Base-by-base conservation (phyloP, 805 yeast species). In the Candida ovalis region DNA sequence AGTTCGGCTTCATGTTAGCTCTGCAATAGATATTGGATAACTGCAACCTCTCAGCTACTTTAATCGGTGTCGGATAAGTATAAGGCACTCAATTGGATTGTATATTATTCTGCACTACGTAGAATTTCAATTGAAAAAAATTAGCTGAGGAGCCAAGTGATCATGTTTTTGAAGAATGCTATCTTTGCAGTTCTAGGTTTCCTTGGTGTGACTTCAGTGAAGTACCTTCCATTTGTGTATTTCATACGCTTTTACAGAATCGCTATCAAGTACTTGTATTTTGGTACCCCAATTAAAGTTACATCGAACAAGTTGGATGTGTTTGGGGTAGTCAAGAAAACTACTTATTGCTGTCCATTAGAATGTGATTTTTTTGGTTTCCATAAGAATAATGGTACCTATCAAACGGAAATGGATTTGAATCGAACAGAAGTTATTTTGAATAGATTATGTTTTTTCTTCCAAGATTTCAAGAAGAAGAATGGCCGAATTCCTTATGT, bases 311-410 rank as follows among this genome's bases (percentile, higher is more conserved):
- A 44, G 8, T 28, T n/a, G 30, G 25, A 21, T 10, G 22, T 43
- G 8, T 59, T 53, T 24, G 43, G 15, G 3, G 24, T 40, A 19
- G 46, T 42, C 3, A 44, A 37, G 4, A 53, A 59, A 39, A 19
- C 24, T 1, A 48, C 55, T 1, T 57, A 52, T 41, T 86, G 86
- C 25, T 83, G 92, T 1, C 81, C 86, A 7, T 67, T 86, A 59
- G 97, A 91, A 62, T 82, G 88, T 61, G 97, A 91, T 66, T 78
- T 87, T 71, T 88, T 88, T 61, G 64, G 64, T 3, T 58, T 89
- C 42, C 98, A 91, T 71, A 92, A 91, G 70, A 81, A 86, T 48
- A 92, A 92, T 64, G 82, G 92, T 6, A 86, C 96, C 1, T 92
- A 91, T 67, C 85, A 86, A 59, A 69, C 74, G 18, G 97, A 91